These are phyloP conservation scores for Thymus quinquecostatus DNA, from an alignment of 257 asterid genomes.

Conservation along the genomic window DNA sequence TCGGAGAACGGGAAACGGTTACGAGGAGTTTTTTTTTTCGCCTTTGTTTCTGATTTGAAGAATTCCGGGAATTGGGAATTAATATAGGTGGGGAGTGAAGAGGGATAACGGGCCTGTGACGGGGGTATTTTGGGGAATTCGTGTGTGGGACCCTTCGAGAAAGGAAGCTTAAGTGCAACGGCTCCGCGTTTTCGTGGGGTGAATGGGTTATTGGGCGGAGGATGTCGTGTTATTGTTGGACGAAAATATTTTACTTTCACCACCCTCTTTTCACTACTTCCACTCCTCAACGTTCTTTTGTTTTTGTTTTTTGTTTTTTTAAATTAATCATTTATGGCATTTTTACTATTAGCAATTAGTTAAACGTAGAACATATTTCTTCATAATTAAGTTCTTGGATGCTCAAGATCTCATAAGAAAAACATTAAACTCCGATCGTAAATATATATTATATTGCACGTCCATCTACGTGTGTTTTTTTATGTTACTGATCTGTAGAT, in stretches of 20 bases:
- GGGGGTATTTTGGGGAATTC: conserved; percentile 23
- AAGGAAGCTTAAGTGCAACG: conserved; percentile 33
- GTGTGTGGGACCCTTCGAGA: conserved; percentile 22
- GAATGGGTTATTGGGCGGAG: conserved; percentile 12
- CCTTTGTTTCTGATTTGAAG: background rate
- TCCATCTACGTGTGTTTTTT: too few relatives aligned
- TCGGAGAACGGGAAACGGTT: conserved; percentile 15
- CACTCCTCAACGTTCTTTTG: background rate
- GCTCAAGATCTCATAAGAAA: background rate
- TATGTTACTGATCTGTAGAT: too few relatives aligned
- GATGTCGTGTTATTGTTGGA: conserved; percentile 34
- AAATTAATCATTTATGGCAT: too few relatives aligned
- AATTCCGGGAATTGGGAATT: conserved; percentile 8
- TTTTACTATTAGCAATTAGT: too few relatives aligned
- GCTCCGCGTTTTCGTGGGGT: conserved; percentile 48
- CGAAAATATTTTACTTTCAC: background rate
- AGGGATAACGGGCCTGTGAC: conserved; percentile 22
- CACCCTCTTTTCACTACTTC: background rate
- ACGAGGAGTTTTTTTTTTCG: conserved; percentile 2
- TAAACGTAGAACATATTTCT: too few relatives aligned
- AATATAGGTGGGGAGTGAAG: conserved; percentile 31
- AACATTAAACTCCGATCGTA: too few relatives aligned
- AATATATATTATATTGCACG: too few relatives aligned
- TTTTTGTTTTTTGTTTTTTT: too few relatives aligned
- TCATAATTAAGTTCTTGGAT: background rate